Evolutionary conservation across 345 rosid species (phyloP), one percentile per base, ranked within the genome.

Genomic region (Citropsis articulata): DNA sequence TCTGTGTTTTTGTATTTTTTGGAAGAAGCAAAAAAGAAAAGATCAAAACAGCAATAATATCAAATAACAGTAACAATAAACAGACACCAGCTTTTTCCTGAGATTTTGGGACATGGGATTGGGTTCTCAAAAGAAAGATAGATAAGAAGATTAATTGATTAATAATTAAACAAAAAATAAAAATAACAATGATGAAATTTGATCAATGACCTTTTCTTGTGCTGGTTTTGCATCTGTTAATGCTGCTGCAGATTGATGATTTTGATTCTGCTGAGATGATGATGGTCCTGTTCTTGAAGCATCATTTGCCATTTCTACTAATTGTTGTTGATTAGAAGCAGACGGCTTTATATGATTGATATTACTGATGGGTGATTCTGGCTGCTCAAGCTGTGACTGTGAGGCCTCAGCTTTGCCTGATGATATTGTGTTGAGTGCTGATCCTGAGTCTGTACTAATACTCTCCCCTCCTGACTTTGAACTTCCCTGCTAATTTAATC

Each of bases 401-500:
- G 57, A 53, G 31, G 87, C 85, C 66, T 93, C 97, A 70, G 85
- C 89, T 84, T 89, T 88, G 85, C 95, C 85, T 82, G 99, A 88
- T 57, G 98, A 89, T 50, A 88, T 80, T 53, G 87, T 88, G 85
- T 92, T 91, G 57, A 85, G 72, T 22, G 89, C 99, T 74, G 99
- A 96, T 70, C 97, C 99, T 69, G 99, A 92, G 71, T 94, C 98
- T 22, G 89, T 83, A 86, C 50, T 45, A 13, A 45, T 45, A 13
- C 93, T 94, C 78, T 89, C 97, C 6, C 85, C 97, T 69, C 89
- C 94, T 50, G 98, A 90, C 85, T 79, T 96, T 18, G 99, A 87
- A 85, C 91, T 96, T 85, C 92, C 97, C 98, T 95, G 87, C 72
- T 63, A 68, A 77, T 50, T 63, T 45, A 45, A 45, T 45, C 50